Conservation (phyloP, 805 yeast species). For the Metschnikowia gelsemii region DNA sequence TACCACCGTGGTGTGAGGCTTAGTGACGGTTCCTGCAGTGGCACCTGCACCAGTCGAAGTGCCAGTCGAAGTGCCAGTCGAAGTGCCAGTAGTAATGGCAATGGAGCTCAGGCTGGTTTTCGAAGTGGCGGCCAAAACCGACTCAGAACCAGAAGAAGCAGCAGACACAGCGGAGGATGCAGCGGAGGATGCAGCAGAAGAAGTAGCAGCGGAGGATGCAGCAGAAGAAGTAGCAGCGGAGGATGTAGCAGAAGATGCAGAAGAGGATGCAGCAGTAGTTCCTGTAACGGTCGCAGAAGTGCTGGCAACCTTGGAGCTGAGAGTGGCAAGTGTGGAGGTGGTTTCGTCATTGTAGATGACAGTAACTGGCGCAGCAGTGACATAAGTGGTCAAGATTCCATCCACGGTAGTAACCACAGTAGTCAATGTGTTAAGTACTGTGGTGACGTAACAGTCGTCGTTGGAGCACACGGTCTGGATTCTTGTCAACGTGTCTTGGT, state of each 20-base stretch:
- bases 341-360: constrained; percentile 8
- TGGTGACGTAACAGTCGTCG: constrained; percentile 33
- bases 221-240: neutral
- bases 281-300: neutral
- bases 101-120: neutral
- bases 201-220: neutral
- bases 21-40: constrained; percentile 10
- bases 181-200: neutral
- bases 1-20: constrained; percentile 16
- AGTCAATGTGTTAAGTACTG: constrained; percentile 30
- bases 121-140: too few relatives aligned
- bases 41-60: neutral
- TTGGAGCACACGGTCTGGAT: constrained; percentile 33
- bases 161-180: neutral
- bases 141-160: too few relatives aligned
- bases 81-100: neutral
- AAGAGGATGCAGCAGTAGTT: neutral
- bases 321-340: constrained; percentile 2
- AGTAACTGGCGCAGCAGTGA: constrained; percentile 31
- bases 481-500: constrained; percentile 15
- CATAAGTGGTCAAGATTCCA: constrained; percentile 40
- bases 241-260: neutral
- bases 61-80: neutral
- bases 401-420: constrained; percentile 39
- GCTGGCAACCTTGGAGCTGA: constrained; percentile 1